Percentiles rank a stretch among this genome's conserved stretches.
phyloP scores from a whole-genome alignment of 345 rosid species.

The Populus simonii region DNA sequence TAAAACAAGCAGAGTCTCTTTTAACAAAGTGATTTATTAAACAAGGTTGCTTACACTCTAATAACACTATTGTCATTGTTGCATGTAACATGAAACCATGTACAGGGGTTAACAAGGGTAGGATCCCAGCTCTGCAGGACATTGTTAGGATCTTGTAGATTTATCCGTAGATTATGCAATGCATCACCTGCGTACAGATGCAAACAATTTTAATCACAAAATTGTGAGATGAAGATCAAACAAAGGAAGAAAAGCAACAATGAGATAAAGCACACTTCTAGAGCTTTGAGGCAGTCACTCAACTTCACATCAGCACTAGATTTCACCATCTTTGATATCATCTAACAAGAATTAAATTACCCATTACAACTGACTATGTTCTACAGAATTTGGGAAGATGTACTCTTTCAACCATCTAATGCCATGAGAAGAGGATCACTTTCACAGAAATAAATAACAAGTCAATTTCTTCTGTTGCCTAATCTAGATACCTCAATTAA shows the following conservation, averaged over 20 bases:
- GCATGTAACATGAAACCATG: slow-evolving; percentile 48
- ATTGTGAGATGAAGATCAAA: neutral
- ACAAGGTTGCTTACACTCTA: slow-evolving; percentile 34
- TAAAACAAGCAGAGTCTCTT: neutral
- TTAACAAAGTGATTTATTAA: neutral
- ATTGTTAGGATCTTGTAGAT: slow-evolving; percentile 33
- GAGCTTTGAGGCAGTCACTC: neutral
- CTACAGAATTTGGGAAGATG: neutral
- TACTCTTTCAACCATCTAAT: neutral
- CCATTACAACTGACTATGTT: neutral
- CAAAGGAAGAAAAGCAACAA: neutral
- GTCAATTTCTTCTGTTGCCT: neutral
- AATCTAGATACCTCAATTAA: neutral
- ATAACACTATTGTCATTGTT: slow-evolving; percentile 39
- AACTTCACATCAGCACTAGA: neutral
- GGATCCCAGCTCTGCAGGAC: slow-evolving; percentile 46
- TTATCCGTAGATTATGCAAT: slow-evolving; percentile 25
- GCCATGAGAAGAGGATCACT: neutral
- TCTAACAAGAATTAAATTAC: neutral
- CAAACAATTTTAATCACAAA: neutral
- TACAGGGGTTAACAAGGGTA: slow-evolving; percentile 36
- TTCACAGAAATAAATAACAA: neutral
- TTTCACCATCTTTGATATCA: neutral
- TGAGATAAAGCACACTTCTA: neutral
- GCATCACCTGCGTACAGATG: slow-evolving; percentile 32